phyloP scores from a whole-genome alignment of 2,329 filamentous ascomycete genomes.

The Scedosporium apiospermum region DNA sequence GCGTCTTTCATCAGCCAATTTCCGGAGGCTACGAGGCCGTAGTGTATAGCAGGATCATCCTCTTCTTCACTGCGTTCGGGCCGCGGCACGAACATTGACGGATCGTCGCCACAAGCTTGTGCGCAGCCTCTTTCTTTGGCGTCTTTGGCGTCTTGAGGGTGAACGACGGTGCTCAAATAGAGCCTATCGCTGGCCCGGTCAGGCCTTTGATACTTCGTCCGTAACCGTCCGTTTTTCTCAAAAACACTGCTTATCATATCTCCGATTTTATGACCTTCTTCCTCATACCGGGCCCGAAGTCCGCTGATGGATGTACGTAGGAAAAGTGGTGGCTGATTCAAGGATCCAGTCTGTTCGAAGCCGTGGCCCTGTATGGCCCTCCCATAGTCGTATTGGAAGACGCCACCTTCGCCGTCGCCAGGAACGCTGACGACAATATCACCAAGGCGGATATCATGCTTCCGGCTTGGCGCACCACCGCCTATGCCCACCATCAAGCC shows the following conservation, averaged over 20 bases:
- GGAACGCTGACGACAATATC: constrained; percentile 15
- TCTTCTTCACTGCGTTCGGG: too few relatives aligned
- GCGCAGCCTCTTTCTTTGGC: too few relatives aligned
- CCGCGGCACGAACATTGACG: too few relatives aligned
- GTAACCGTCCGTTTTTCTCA: not conserved
- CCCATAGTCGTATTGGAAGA: constrained; percentile 18
- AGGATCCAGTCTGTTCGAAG: constrained; percentile 9
- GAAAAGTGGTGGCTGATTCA: constrained; percentile 12
- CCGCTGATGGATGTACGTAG: constrained; percentile 8
- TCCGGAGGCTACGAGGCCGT: too few relatives aligned
- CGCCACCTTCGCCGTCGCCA: constrained; percentile 7
- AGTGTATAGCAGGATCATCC: too few relatives aligned
- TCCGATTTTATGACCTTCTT: not conserved
- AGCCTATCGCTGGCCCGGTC: not conserved
- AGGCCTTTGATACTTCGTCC: not conserved
- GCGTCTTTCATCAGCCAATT: too few relatives aligned
- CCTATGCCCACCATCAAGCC: constrained; percentile 24
- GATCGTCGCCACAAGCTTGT: too few relatives aligned
- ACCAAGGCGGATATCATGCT: constrained; percentile 24
- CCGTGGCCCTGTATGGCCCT: constrained; percentile 12
- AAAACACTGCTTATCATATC: not conserved
- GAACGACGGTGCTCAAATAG: not conserved
- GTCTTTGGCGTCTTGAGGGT: too few relatives aligned
- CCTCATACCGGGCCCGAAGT: not conserved
- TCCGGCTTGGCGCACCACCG: constrained; percentile 23